Conservation (phyloP, 768 basidiomycete genomes). For the Pleurotus sapidus region DNA sequence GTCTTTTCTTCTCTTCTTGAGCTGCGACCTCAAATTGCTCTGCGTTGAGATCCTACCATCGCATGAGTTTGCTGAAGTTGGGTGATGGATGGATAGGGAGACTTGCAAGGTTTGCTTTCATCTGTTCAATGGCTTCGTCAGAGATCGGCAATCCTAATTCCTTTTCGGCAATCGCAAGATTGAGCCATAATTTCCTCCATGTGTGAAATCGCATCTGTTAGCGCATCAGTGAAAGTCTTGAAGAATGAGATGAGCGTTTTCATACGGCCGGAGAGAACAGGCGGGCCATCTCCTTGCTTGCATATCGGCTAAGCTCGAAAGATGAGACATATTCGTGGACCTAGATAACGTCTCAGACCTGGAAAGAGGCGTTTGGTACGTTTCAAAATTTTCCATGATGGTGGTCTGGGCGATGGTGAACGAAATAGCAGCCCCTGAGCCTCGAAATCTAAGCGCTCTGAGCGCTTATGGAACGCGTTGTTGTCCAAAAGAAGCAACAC, state of each 20-base stretch:
- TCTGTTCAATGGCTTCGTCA: conserved; percentile 90
- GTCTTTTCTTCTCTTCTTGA: conserved; percentile 91
- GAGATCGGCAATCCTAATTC: conserved; percentile 89
- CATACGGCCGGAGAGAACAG: conserved; percentile 92
- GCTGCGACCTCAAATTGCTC: conserved; percentile 92
- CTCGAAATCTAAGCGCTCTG: too few species aligned
- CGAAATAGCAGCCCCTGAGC: too few species aligned
- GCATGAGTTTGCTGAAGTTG: conserved; percentile 4
- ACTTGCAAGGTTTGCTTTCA: conserved; percentile 87
- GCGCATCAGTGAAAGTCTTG: background rate
- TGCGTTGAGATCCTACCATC: conserved; percentile 68
- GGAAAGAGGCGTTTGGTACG: conserved; percentile 79
- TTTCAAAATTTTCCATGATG: conserved; percentile 62
- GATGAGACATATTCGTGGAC: background rate
- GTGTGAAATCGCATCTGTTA: conserved; percentile 89
- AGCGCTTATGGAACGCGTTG: too few species aligned
- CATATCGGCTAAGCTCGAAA: conserved; percentile 75
- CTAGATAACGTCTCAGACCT: conserved; percentile 44
- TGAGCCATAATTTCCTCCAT: conserved; percentile 95
- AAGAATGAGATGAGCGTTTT: conserved; percentile 10
- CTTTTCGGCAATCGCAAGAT: conserved; percentile 94
- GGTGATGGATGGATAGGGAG: background rate
- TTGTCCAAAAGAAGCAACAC: too few species aligned
- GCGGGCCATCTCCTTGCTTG: conserved; percentile 97
- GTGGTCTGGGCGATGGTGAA: background rate